phyloP scores from a whole-genome alignment of 2,329 filamentous ascomycete genomes.

The Botrytis tulipae region DNA sequence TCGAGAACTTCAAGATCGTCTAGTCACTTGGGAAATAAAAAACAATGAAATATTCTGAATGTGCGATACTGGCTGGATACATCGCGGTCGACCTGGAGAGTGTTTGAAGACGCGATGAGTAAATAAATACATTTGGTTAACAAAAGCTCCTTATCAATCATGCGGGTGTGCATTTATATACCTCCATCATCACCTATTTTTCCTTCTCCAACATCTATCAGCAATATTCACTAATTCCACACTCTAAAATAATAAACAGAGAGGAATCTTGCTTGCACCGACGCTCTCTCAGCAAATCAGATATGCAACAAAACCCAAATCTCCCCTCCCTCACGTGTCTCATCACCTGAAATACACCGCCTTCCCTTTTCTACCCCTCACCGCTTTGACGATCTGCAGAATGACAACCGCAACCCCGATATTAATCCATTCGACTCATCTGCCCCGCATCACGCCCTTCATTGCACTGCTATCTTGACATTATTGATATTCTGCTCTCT shows the following conservation, averaged over 20 bases:
- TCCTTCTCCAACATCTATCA: neutral
- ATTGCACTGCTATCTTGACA: neutral
- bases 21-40: neutral
- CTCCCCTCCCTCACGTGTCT: neutral
- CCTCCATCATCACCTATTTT: neutral
- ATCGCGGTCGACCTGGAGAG: neutral
- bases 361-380: neutral
- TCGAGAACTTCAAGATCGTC: neutral
- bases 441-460: neutral
- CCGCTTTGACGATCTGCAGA: neutral
- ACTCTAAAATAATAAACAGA: no score
- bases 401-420: neutral
- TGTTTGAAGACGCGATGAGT: no score
- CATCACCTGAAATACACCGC: accelerated
- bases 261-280: no score
- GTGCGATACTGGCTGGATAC: neutral
- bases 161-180: accelerated
- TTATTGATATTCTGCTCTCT: neutral
- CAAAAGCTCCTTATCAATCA: neutral
- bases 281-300: no score
- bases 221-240: neutral
- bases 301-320: no score
- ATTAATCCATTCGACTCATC: neutral
- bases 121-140: no score
- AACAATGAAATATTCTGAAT: neutral